These are phyloP conservation scores for Epichloe hybrida DNA, from an alignment of 2,329 filamentous ascomycete species.

Conservation along the genomic window DNA sequence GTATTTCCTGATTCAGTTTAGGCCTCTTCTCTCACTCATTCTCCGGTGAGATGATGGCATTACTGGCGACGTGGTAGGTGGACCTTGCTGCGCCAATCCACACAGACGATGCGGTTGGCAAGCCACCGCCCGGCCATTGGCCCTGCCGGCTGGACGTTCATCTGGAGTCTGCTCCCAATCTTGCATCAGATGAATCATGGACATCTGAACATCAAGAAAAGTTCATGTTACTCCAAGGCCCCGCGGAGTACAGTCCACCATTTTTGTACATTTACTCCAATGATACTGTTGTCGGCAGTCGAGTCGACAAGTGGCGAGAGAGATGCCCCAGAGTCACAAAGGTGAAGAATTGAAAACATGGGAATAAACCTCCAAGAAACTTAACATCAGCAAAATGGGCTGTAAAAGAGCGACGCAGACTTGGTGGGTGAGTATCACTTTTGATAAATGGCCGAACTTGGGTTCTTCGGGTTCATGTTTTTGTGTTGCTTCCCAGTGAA, in stretches of 20 bases:
- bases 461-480: too few relatives aligned
- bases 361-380: neutral
- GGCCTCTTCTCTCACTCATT: conserved; percentile 3
- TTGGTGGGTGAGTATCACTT: neutral
- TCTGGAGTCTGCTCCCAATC: neutral
- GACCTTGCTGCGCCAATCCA: neutral
- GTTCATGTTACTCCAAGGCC: too few relatives aligned
- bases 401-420: neutral
- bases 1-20: conserved; percentile 1
- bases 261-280: too few relatives aligned
- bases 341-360: neutral
- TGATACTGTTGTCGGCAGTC: too few relatives aligned
- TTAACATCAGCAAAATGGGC: neutral
- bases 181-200: neutral
- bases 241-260: too few relatives aligned
- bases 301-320: too few relatives aligned
- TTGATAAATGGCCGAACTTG: neutral
- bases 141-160: neutral
- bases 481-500: neutral
- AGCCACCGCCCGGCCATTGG: neutral
- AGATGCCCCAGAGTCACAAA: too few relatives aligned
- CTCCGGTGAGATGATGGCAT: neutral
- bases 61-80: neutral
- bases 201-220: neutral
- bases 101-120: neutral